Evolutionary conservation across 306 rosid species (phyloP), one percentile per base, ranked within the genome.

Genomic region (Argentina anserina): DNA sequence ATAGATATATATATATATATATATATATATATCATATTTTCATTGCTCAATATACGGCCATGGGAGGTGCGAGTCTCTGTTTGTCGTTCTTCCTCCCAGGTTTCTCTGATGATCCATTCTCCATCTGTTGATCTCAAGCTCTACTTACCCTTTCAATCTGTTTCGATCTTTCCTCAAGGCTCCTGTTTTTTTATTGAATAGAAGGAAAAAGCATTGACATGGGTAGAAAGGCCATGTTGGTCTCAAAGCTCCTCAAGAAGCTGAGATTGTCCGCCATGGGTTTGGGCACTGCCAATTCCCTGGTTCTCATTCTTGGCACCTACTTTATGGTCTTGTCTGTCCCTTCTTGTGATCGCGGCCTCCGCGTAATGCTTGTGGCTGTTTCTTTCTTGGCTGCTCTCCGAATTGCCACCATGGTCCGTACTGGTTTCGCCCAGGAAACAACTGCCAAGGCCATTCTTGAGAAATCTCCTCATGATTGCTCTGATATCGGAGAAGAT

Each of bases 361-460:
- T 77, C 41, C 3, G 72, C 12, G 2, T 81, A 33, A 92, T 92
- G 0, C 69, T 87, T 63, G 7, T 74, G 12, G 71, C 49, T 1
- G 86, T 87, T 4, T 76, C 90, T 6, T 0, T 83, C 4, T 55
- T 37, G 29, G 80, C 98, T 10, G 60, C 73, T 29, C 9, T 90
- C 15, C 73, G 93, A 46, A 63, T 93, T 25, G 18, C 63, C 3
- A 75, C 76, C 63, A 87, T 89, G 89, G 61, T 87, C n/a, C 85
- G 46, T 25, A 86, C 86, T 39, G 97, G 86, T 2, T 7, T 84
- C 10, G 91, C 93, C 14, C 97, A 92, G 69, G 78, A 77, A 31
- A 83, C 88, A 58, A 86, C 90, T 23, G 98, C 97, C 63, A 73
- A 36, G 9, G 58, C 80, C 72, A 84, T 92, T 41, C 84, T 90